Conservation (phyloP, 2,329 filamentous ascomycete species). For the Fusarium gaditjirri region DNA sequence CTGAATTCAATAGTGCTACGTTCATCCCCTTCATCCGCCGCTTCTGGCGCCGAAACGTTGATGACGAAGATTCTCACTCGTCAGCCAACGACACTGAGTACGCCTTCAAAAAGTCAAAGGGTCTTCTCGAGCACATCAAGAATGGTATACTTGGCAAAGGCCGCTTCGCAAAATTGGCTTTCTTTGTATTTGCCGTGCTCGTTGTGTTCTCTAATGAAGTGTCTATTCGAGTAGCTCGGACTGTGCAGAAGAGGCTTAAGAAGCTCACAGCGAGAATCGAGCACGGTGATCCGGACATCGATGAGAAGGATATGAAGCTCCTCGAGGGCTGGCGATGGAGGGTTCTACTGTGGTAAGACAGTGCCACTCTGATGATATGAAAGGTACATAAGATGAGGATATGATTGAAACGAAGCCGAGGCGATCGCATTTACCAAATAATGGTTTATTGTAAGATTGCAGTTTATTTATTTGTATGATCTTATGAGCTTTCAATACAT, state of each 20-base stretch:
- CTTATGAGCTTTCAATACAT: background rate
- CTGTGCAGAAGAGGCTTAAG: constrained; percentile 61
- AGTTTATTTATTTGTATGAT: constrained; percentile 9
- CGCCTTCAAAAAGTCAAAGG: constrained; percentile 63
- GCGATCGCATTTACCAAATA: constrained; percentile 32
- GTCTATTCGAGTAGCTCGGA: constrained; percentile 63
- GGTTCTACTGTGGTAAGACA: constrained; percentile 58
- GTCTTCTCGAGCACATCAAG: constrained; percentile 62
- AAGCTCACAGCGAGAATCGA: constrained; percentile 60
- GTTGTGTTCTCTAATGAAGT: constrained; percentile 71
- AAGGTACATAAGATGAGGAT: constrained; percentile 42
- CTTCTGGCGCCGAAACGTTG: constrained; percentile 59
- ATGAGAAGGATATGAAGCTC: constrained; percentile 60
- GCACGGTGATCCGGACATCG: constrained; percentile 56
- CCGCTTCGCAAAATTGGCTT: constrained; percentile 60
- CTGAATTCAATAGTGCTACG: constrained; percentile 52
- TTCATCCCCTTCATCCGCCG: constrained; percentile 64
- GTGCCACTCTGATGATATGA: constrained; percentile 1
- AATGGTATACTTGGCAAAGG: constrained; percentile 57
- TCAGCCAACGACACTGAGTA: constrained; percentile 66
- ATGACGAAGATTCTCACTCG: constrained; percentile 51
- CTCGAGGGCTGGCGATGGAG: constrained; percentile 68
- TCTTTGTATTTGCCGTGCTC: constrained; percentile 66
- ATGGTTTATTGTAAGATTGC: constrained; percentile 3
- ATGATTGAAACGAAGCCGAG: constrained; percentile 47